Base-by-base conservation (phyloP, 805 yeast species). In the Wickerhamomyces subpelliculosus region DNA sequence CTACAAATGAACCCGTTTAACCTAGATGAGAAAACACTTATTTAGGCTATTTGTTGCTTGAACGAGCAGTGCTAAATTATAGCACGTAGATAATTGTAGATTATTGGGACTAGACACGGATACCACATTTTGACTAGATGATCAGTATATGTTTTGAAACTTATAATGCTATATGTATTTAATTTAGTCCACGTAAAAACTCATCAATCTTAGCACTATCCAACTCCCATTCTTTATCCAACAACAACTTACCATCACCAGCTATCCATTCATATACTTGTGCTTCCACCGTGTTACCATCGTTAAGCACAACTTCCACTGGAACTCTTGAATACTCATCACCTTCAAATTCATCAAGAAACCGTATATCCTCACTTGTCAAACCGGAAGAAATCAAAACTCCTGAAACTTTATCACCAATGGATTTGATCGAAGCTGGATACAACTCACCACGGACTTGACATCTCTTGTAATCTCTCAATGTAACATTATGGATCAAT, bases 331-430 rank as follows among this genome's bases (percentile, higher is more conserved):
- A 34, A 32, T 52, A 52, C 32, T 52, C 56, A 27, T 38, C 45
- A 4, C 51, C 54, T 33, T 52, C 56, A 28, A 46, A 52, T 10
- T 32, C 31, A 31, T 52, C 56, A 3, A 51, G 44, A 12, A 27
- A 36, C 5, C 8, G n/a, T 4, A 52, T 10, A 24, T 42, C 44
- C 8, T 11, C 32, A 4, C 23, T 27, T 6, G 44, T 32, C 4
- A 52, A 14, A 6, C 42, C 40, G n/a, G n/a, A n/a, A 16, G 21
- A 27, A n/a, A 52, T 45, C 2, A 52, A 32, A 22, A 32, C 32
- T 4, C 56, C 56, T 4, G 22, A 16, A 6, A 47, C 49, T 11
- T 30, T 11, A 3, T 19, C 18, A 8, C 38, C 44, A 2, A 23
- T 7, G 2, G 11, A 11, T 1, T 37, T 17, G 3, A 42, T 20